Evolutionary conservation across 352 stramenopile genomes (phyloP).

Genomic region (Phytopythium boreale): DNA sequence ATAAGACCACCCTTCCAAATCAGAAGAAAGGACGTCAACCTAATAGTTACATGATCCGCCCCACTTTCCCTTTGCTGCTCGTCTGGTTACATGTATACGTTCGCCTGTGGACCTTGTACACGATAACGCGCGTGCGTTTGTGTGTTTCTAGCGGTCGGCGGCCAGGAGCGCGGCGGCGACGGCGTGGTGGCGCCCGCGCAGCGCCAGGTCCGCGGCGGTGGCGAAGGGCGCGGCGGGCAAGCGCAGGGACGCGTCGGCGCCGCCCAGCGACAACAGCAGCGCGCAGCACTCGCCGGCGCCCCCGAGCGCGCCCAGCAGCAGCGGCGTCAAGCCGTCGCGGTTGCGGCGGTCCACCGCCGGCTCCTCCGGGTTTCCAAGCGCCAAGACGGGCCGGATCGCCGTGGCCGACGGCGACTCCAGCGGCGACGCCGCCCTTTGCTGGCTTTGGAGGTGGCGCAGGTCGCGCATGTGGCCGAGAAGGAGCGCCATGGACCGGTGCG

Average conservation of each 20-base stretch:
- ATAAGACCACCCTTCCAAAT: background rate
- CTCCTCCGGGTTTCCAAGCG: too few species aligned
- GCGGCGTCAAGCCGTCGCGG: constrained; percentile 13
- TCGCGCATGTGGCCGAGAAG: background rate
- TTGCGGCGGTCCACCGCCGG: constrained; percentile 8
- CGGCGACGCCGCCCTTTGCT: background rate
- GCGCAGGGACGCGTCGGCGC: constrained; percentile 9
- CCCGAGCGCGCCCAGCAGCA: constrained; percentile 9
- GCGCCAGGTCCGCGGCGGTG: constrained; percentile 15
- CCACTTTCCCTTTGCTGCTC: too few species aligned
- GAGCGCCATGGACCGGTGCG: constrained; percentile 1
- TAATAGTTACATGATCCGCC: too few species aligned
- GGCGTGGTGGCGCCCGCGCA: constrained; percentile 10
- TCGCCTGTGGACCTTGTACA: background rate
- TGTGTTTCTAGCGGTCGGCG: background rate
- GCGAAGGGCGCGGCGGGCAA: constrained; percentile 11
- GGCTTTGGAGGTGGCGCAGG: background rate
- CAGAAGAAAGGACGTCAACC: background rate
- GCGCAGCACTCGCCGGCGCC: constrained; percentile 9
- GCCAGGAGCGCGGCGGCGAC: background rate
- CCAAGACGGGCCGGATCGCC: too few species aligned
- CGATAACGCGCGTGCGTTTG: background rate
- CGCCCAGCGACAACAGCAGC: constrained; percentile 9
- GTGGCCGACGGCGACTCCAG: background rate
- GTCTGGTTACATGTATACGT: too few species aligned